phyloP scores from a whole-genome alignment of 2,329 filamentous ascomycete species.

The Diaporthe longicolla region DNA sequence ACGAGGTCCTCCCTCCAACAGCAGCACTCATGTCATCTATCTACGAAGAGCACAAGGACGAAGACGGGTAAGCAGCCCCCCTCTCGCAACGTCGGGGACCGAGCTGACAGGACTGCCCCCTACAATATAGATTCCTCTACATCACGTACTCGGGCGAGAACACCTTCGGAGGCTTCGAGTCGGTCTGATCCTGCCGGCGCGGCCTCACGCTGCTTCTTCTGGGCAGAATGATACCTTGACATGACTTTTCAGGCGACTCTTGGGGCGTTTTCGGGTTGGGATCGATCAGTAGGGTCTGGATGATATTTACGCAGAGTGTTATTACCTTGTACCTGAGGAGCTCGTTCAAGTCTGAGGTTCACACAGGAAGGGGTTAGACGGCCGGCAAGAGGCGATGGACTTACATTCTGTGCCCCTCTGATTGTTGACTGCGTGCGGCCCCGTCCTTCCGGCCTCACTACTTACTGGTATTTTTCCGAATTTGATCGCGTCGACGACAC shows the following conservation, averaged over 20 bases:
- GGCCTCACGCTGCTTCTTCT: slow-evolving; percentile 22
- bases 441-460: slow-evolving; percentile 13
- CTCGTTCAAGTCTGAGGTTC: slow-evolving; percentile 10
- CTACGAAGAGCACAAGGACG: slow-evolving; percentile 98
- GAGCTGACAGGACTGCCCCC: slow-evolving; percentile 34
- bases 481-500: slow-evolving; percentile 25
- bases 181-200: slow-evolving; percentile 40
- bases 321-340: slow-evolving; percentile 25
- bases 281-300: slow-evolving; percentile 37
- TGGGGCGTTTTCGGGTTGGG: slow-evolving; percentile 42
- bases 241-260: slow-evolving; percentile 40
- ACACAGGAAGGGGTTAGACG: slow-evolving; percentile 7
- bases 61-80: slow-evolving; percentile 70
- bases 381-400: slow-evolving; percentile 7
- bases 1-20: slow-evolving; percentile 96
- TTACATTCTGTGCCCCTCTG: slow-evolving; percentile 7
- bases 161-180: slow-evolving; percentile 81
- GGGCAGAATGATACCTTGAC: slow-evolving; percentile 40
- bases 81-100: neutral
- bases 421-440: neutral
- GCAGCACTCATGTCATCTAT: slow-evolving; percentile 99
- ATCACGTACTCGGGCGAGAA: slow-evolving; percentile 99
- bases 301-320: slow-evolving; percentile 33
- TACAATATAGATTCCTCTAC: slow-evolving; percentile 83
- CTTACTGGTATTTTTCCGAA: slow-evolving; percentile 23